A percentile compares a stretch with the other conserved stretches of the same genome.
phyloP scores from a whole-genome alignment of 2,329 filamentous ascomycete species.

The Claviceps paspali region DNA sequence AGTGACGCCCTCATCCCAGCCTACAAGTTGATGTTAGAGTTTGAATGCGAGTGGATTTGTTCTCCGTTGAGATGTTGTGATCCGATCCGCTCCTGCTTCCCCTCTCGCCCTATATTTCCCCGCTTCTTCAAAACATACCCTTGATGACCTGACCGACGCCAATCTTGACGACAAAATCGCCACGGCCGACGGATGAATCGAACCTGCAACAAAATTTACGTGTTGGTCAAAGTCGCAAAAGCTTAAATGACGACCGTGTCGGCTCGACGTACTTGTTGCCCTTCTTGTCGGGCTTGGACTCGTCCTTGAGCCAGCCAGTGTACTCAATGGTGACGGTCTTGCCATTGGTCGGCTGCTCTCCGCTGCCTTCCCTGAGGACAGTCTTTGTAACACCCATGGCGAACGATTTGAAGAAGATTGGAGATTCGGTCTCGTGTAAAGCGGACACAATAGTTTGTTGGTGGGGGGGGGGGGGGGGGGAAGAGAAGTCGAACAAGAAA shows the following conservation, averaged over 20 bases:
- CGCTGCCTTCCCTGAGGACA: constrained; percentile 44
- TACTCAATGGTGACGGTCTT: constrained; percentile 80
- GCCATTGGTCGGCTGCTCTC: constrained; percentile 44
- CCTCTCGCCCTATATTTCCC: too few species aligned
- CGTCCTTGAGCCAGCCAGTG: constrained; percentile 72
- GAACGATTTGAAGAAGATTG: constrained; percentile 6
- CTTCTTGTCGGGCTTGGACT: constrained; percentile 42
- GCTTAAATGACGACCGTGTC: background rate
- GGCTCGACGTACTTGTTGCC: constrained; percentile 49
- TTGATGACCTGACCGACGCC: constrained; percentile 74
- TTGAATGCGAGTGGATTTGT: constrained; percentile 1
- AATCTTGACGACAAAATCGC: constrained; percentile 63
- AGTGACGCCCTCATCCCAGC: constrained; percentile 72
- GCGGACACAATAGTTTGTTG: background rate
- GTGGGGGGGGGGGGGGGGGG: too few species aligned
- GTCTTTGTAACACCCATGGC: constrained; percentile 64
- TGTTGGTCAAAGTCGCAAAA: background rate
- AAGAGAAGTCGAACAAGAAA: too few species aligned
- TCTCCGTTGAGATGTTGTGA: too few species aligned
- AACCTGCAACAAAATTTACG: constrained; percentile 42
- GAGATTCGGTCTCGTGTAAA: background rate
- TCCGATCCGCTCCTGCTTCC: too few species aligned
- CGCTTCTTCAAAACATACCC: too few species aligned
- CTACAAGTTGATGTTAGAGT: constrained; percentile 23
- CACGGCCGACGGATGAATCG: constrained; percentile 68